Evolutionary conservation across 2,329 filamentous ascomycete species (phyloP).

Genomic region (Epichloe glyceriae): DNA sequence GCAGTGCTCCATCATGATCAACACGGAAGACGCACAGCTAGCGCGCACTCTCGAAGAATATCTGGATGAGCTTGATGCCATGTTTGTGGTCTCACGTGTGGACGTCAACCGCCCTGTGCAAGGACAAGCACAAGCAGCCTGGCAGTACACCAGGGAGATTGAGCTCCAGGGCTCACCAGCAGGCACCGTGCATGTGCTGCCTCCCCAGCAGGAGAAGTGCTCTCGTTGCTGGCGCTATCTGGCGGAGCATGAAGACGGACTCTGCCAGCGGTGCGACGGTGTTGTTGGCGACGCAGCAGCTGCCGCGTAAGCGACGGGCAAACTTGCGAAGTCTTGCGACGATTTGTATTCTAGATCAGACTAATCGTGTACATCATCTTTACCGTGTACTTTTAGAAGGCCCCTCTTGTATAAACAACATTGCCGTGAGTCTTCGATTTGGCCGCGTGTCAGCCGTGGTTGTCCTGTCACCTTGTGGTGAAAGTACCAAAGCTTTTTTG

Average conservation of each 20-base stretch:
- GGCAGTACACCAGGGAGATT: slow-evolving; percentile 30
- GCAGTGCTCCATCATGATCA: slow-evolving; percentile 56
- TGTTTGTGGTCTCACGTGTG: slow-evolving; percentile 60
- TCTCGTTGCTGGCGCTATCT: slow-evolving; percentile 80
- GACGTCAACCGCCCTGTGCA: slow-evolving; percentile 27
- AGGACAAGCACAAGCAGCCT: slow-evolving; percentile 17
- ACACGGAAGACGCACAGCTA: slow-evolving; percentile 25
- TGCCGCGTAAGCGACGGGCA: background rate
- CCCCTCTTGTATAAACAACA: no score
- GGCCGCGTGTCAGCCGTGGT: no score
- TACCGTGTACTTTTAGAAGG: no score
- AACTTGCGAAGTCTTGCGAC: background rate
- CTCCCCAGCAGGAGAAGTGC: slow-evolving; percentile 55
- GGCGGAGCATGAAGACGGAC: slow-evolving; percentile 46
- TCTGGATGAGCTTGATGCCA: slow-evolving; percentile 40
- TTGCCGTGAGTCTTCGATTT: no score
- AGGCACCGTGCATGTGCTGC: slow-evolving; percentile 31
- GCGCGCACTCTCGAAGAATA: slow-evolving; percentile 26
- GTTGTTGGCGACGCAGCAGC: slow-evolving; percentile 31
- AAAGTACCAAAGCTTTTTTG: no score
- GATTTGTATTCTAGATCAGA: slow-evolving; percentile 1
- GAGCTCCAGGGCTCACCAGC: slow-evolving; percentile 22
- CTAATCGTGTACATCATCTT: background rate
- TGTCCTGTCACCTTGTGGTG: no score
- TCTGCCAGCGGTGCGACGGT: slow-evolving; percentile 64